These are phyloP conservation scores for Candolleomyces efflorescens DNA, from an alignment of 768 basidiomycete species.

Conservation along the genomic window DNA sequence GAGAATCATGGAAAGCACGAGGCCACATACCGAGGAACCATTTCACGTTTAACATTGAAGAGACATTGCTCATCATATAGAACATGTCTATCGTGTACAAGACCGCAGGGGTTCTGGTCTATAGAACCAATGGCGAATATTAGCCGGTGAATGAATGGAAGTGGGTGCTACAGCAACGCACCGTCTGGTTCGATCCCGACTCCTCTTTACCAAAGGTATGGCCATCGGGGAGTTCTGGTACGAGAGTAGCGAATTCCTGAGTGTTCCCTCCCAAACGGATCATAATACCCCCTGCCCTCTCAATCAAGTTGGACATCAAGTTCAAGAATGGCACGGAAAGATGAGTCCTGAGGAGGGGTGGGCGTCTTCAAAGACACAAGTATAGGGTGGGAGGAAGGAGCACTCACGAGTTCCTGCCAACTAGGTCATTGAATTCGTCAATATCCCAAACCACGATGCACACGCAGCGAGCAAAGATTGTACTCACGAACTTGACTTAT, in stretches of 20 bases:
- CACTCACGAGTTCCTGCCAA: conserved; percentile 42
- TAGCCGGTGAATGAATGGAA: background rate
- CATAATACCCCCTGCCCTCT: conserved; percentile 55
- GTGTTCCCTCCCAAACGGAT: conserved; percentile 78
- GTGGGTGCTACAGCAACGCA: conserved; percentile 16
- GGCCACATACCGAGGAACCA: conserved; percentile 44
- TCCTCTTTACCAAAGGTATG: conserved; percentile 48
- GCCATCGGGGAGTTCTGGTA: conserved; percentile 40
- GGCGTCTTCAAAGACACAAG: background rate
- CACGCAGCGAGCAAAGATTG: background rate
- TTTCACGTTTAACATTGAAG: conserved; percentile 50
- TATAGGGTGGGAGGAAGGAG: background rate
- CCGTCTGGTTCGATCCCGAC: conserved; percentile 31
- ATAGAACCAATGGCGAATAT: background rate
- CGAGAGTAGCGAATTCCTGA: conserved; percentile 61
- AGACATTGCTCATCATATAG: conserved; percentile 62
- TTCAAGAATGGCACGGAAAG: conserved; percentile 68
- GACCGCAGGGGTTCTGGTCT: conserved; percentile 69
- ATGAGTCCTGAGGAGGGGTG: conserved; percentile 19
- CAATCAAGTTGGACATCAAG: conserved; percentile 65
- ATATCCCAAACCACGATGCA: background rate
- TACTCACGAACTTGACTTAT: conserved; percentile 52
- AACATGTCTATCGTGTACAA: conserved; percentile 63
- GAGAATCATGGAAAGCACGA: background rate
- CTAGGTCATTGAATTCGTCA: conserved; percentile 18